A percentile compares a stretch with the other conserved stretches of the same genome.
phyloP scores from a whole-genome alignment of 176 grass and related monocot genomes.

The Avena atlantica region DNA sequence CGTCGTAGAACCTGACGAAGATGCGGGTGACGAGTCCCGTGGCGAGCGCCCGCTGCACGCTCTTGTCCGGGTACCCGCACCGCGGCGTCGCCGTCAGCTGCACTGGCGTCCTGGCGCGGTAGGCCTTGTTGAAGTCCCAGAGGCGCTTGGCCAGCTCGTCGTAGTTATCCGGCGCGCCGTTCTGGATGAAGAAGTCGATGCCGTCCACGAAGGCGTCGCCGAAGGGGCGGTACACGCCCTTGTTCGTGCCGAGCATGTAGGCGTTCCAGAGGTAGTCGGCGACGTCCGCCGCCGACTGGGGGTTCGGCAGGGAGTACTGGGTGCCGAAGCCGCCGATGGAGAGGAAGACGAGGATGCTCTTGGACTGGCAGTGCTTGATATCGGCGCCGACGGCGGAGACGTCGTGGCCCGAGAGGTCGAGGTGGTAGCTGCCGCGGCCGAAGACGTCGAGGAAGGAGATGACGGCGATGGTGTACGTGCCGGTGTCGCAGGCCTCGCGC shows the following conservation, averaged over 20 bases:
- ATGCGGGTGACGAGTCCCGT: constrained; percentile 26
- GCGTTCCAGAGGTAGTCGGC: constrained; percentile 10
- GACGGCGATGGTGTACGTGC: constrained; percentile 23
- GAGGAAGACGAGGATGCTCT: constrained; percentile 19
- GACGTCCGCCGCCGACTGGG: neutral
- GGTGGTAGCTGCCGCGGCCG: constrained; percentile 10
- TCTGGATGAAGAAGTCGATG: constrained; percentile 39
- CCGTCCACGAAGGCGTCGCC: constrained; percentile 32
- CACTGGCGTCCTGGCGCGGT: neutral
- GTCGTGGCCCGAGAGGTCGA: constrained; percentile 37
- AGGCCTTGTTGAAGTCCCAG: neutral
- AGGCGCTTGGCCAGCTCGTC: constrained; percentile 26
- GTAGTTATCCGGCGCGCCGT: constrained; percentile 3
- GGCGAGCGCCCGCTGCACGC: neutral
- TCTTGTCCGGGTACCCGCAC: constrained; percentile 24
- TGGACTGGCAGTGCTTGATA: constrained; percentile 35
- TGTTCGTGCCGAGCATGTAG: neutral
- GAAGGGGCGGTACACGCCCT: constrained; percentile 16
- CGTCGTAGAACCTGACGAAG: constrained; percentile 32
- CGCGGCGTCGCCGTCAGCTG: constrained; percentile 35
- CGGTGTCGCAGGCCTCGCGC: constrained; percentile 5
- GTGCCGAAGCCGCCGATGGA: constrained; percentile 29
- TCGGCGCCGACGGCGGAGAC: constrained; percentile 26
- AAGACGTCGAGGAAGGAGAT: constrained; percentile 39
- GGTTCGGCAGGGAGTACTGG: constrained; percentile 14